These are phyloP conservation scores for Diaporthe batatas DNA, from an alignment of 2,329 filamentous ascomycete species.

Conservation along the genomic window DNA sequence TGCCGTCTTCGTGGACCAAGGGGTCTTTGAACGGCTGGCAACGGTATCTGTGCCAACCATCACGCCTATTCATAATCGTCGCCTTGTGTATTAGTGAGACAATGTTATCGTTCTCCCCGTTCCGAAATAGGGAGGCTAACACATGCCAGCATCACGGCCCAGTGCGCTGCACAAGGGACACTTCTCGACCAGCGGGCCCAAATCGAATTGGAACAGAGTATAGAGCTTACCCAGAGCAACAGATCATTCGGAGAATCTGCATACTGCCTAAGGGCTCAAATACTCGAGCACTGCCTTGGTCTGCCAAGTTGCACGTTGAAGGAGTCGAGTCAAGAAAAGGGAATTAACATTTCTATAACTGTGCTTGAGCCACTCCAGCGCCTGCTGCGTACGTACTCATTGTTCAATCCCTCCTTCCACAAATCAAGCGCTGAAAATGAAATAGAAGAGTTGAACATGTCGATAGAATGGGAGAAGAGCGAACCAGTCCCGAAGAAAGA, in stretches of 20 bases:
- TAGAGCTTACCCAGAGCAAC: neutral
- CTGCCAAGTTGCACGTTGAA: neutral
- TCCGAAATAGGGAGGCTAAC: neutral
- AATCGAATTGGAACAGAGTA: neutral
- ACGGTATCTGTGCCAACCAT: neutral
- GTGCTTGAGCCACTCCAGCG: neutral
- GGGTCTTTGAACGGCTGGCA: neutral
- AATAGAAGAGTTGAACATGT: neutral
- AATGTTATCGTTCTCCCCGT: no score
- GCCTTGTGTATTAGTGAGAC: constrained; percentile 2
- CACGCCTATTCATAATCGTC: neutral
- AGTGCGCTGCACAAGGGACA: neutral
- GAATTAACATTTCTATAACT: neutral
- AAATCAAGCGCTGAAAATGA: neutral
- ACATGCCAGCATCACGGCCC: neutral
- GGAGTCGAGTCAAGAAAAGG: neutral
- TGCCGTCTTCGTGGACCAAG: neutral
- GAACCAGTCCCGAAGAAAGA: neutral
- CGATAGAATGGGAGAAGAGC: neutral
- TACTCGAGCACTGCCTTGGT: neutral
- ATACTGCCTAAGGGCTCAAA: neutral
- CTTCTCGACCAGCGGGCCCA: neutral
- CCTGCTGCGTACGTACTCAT: neutral
- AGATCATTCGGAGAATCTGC: neutral
- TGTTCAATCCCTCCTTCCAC: no score